phyloP scores from a whole-genome alignment of 345 rosid species.

The Pistacia atlantica region DNA sequence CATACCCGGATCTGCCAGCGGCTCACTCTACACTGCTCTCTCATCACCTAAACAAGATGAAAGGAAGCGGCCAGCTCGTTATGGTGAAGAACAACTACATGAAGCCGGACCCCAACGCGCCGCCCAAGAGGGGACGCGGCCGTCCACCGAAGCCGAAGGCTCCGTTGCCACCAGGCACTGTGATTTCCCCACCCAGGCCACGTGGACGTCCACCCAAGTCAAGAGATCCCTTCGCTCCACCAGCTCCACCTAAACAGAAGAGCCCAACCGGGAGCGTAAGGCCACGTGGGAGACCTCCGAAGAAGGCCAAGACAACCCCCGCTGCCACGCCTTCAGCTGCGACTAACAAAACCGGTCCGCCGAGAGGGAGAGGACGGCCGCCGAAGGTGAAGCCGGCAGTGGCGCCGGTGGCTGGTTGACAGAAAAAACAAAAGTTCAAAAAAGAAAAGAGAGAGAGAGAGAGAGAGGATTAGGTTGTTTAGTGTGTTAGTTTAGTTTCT shows the following conservation, averaged over 20 bases:
- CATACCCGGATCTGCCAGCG: conserved; percentile 51
- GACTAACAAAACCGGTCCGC: conserved; percentile 23
- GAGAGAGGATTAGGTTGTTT: conserved; percentile 14
- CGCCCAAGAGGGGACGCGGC: conserved; percentile 88
- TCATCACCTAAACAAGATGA: conserved; percentile 71
- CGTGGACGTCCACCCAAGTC: conserved; percentile 79
- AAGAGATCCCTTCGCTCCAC: conserved; percentile 45
- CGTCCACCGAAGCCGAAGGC: conserved; percentile 79
- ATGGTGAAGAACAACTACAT: conserved; percentile 73
- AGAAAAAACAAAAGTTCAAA: not conserved
- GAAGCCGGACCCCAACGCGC: conserved; percentile 76
- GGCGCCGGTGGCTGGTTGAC: conserved; percentile 67
- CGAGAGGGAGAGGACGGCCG: conserved; percentile 80
- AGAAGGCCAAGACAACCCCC: conserved; percentile 39
- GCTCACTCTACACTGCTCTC: conserved; percentile 60
- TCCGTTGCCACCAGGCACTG: conserved; percentile 27
- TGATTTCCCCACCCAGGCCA: conserved; percentile 50
- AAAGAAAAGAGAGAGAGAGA: not conserved
- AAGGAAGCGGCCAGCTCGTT: conserved; percentile 56
- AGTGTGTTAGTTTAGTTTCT: conserved; percentile 26
- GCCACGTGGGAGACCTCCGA: conserved; percentile 80
- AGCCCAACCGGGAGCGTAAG: conserved; percentile 31
- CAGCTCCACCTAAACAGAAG: conserved; percentile 27
- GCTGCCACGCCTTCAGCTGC: conserved; percentile 8
- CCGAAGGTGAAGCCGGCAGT: conserved; percentile 77